Conservation (phyloP, 2,329 filamentous ascomycete genomes). For the Pleochaeta shiraiana region DNA sequence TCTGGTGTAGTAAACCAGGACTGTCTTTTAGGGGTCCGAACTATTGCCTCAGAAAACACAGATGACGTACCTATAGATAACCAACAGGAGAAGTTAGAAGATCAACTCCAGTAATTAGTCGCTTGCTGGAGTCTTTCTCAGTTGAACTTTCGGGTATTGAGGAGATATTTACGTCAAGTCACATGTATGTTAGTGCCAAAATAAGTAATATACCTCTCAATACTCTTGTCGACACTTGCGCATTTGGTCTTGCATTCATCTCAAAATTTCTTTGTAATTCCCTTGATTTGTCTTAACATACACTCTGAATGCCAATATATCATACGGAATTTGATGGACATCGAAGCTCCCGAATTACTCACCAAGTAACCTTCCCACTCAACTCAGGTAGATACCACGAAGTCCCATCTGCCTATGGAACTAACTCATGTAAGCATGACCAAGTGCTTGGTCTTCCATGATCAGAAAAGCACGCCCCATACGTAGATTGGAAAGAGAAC, state of each 20-base stretch:
- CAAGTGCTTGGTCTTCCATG: neutral
- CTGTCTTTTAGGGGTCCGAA: neutral
- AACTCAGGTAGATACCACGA: neutral
- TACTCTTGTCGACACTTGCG: constrained; percentile 1
- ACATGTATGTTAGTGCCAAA: constrained; percentile 1
- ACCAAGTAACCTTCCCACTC: neutral
- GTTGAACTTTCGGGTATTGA: neutral
- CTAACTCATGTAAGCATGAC: neutral
- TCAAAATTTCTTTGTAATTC: neutral
- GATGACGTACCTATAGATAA: neutral
- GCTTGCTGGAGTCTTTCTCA: neutral
- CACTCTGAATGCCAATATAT: neutral
- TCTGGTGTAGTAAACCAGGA: neutral
- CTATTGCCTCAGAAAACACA: neutral
- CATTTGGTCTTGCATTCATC: neutral
- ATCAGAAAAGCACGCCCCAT: neutral
- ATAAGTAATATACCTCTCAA: neutral
- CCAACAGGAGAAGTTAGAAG: constrained; percentile 1
- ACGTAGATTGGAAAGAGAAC: neutral
- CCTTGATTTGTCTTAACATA: neutral
- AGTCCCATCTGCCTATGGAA: neutral
- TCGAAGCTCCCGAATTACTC: neutral
- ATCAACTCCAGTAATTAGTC: neutral
- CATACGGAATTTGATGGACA: neutral
- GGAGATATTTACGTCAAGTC: neutral